Evolutionary conservation across 2,329 filamentous ascomycete genomes (phyloP), one percentile per base, ranked within the genome.

Genomic region (Seiridium unicorne): DNA sequence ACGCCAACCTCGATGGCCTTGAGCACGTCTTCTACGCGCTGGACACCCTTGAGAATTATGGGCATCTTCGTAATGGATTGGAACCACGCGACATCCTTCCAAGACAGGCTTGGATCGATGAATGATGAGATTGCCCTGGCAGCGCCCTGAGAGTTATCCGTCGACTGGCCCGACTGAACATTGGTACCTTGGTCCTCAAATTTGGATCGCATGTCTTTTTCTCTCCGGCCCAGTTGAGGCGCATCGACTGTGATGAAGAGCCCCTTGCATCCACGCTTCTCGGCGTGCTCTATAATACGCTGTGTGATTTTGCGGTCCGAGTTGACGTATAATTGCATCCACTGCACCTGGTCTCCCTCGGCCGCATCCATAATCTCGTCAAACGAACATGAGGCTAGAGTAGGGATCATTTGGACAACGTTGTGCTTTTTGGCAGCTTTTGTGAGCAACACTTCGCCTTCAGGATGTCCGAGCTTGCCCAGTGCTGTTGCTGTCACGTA

Each of bases 191-290:
- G 84, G 67, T 97, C 94, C 44, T 86, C 86, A 73, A 96, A 96
- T 76, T 98, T 98, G 65, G 85, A 86, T 44, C 95, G 91, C 95
- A 98, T 98, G 74, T 98, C 95, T 80, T 98, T 99, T 76, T 99
- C 95, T 66, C 95, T 85, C 44, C 95, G 88, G 47, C 95, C 95
- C 31, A 99, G 88, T 76, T 98, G 94, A 5, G 95, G 95, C 57
- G 95, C 95, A 74, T 99, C 95, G 58, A 99, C 95, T 2, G 95
- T 99, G 79, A 99, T 97, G 82, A 99, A 99, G 18, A 99, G 87
- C 8, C 90, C 95, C 77, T 92, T 95, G 83, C 95, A 98, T 35
- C 95, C 95, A 60, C 95, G 89, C 70, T 81, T 81, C 79, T 99
- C 95, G 62, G 95, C 95, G 76, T 98, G 92, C 77, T 94, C 76